A percentile compares a stretch with the other conserved stretches of the same genome.
phyloP scores from a whole-genome alignment of 1,284 basidiomycete genomes.

The Earliella scabrosa region DNA sequence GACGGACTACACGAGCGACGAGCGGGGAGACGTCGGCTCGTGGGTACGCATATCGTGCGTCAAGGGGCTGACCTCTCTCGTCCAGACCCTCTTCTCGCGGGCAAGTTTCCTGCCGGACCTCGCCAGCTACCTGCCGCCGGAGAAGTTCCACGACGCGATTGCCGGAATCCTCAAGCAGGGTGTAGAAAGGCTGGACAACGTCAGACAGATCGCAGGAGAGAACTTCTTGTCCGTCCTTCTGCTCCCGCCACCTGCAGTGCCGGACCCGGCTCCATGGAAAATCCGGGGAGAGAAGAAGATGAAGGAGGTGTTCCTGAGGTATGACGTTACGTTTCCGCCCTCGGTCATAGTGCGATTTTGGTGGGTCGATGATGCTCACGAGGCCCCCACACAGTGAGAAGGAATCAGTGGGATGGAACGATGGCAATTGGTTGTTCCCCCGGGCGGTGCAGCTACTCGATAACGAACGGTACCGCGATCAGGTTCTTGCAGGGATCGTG shows the following conservation, averaged over 20 bases:
- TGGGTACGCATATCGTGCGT: conserved; percentile 89
- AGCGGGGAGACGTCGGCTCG: conserved; percentile 96
- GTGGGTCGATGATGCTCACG: background rate
- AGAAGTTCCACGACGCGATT: conserved; percentile 60
- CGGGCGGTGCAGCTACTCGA: conserved; percentile 71
- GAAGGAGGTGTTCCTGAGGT: conserved; percentile 60
- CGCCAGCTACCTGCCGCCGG: conserved; percentile 60
- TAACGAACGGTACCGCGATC: conserved; percentile 59
- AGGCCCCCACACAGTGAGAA: conserved; percentile 31
- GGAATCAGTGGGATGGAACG: conserved; percentile 60
- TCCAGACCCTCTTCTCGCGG: conserved; percentile 49
- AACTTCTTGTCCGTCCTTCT: conserved; percentile 57
- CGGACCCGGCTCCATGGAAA: conserved; percentile 48
- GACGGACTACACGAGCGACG: conserved; percentile 90
- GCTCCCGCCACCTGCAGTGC: conserved; percentile 46
- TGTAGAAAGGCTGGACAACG: conserved; percentile 90
- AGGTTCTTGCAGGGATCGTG: conserved; percentile 76
- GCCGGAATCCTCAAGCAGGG: conserved; percentile 86
- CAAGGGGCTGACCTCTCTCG: conserved; percentile 58
- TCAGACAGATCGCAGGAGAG: conserved; percentile 79
- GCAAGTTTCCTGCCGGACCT: conserved; percentile 48
- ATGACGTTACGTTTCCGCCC: conserved; percentile 25
- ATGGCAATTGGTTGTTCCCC: conserved; percentile 74
- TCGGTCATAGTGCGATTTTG: background rate
- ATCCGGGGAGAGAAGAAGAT: conserved; percentile 52